These are phyloP conservation scores for Euphrasia confusa DNA, from an alignment of 257 asterid species.

Conservation along the genomic window DNA sequence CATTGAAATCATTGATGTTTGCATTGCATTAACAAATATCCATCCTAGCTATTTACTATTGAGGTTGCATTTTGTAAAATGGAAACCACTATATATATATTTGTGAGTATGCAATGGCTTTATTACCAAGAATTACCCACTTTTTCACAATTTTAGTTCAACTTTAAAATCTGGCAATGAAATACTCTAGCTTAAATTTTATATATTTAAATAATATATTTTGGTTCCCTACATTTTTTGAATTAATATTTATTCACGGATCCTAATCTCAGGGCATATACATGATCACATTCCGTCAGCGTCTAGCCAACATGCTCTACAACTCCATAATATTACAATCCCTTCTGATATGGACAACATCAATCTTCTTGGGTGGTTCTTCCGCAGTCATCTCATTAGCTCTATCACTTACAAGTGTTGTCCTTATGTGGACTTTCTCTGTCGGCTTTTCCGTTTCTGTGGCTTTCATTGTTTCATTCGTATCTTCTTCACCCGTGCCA, in stretches of 20 bases:
- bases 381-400: conserved; percentile 55
- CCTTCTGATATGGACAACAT: conserved; percentile 65
- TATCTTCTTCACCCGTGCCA: conserved; percentile 81
- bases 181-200: too few species aligned
- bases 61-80: neutral
- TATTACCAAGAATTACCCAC: too few species aligned
- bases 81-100: neutral
- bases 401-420: conserved; percentile 54
- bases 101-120: neutral
- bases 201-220: too few species aligned
- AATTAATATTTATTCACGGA: conserved; percentile 11
- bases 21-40: neutral
- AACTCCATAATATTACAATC: conserved; percentile 80
- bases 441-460: conserved; percentile 43
- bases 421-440: conserved; percentile 84
- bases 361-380: conserved; percentile 73
- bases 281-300: conserved; percentile 71
- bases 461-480: conserved; percentile 57
- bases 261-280: conserved; percentile 65
- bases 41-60: neutral
- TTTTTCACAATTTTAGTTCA: too few species aligned
- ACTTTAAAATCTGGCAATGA: too few species aligned
- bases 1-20: neutral
- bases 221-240: neutral
- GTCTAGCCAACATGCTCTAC: conserved; percentile 69